A percentile compares a stretch with the other conserved stretches of the same genome.
Conservation (phyloP, 106 monocot genomes). For the Narthecium ossifragum region DNA sequence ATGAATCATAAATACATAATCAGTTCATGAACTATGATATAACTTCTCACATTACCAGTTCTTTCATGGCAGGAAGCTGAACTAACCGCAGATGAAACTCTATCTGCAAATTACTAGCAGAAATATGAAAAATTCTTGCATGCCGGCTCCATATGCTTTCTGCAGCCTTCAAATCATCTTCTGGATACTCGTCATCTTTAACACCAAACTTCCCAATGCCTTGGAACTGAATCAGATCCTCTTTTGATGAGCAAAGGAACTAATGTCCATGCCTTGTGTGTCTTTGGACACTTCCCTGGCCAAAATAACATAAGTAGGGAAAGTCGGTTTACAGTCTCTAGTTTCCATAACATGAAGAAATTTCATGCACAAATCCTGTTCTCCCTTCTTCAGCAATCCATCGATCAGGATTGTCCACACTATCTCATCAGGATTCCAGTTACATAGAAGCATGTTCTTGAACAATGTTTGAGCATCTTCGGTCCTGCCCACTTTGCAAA, state of each 20-base stretch:
- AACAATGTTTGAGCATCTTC: slow-evolving; percentile 54
- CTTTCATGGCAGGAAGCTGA: neutral
- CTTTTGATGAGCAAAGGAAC: neutral
- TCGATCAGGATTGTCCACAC: slow-evolving; percentile 89
- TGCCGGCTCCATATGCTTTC: neutral
- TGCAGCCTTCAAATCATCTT: neutral
- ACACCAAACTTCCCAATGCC: neutral
- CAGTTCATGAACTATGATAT: neutral
- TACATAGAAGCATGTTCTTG: slow-evolving; percentile 41
- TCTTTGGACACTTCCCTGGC: slow-evolving; percentile 28
- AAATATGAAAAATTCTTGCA: neutral
- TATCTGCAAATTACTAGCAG: neutral
- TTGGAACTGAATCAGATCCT: neutral
- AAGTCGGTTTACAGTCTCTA: slow-evolving; percentile 33
- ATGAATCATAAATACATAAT: too few species aligned
- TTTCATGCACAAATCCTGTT: slow-evolving; percentile 41
- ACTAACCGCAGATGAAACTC: neutral
- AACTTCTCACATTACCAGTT: neutral
- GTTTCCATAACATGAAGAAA: slow-evolving; percentile 77
- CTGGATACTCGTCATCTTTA: neutral
- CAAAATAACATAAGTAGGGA: slow-evolving; percentile 36
- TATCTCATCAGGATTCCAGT: slow-evolving; percentile 88
- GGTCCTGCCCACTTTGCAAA: slow-evolving; percentile 46
- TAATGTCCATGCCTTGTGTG: slow-evolving; percentile 1
- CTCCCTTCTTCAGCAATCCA: slow-evolving; percentile 59